phyloP scores from a whole-genome alignment of 768 basidiomycete species.

The Suillus discolor region DNA sequence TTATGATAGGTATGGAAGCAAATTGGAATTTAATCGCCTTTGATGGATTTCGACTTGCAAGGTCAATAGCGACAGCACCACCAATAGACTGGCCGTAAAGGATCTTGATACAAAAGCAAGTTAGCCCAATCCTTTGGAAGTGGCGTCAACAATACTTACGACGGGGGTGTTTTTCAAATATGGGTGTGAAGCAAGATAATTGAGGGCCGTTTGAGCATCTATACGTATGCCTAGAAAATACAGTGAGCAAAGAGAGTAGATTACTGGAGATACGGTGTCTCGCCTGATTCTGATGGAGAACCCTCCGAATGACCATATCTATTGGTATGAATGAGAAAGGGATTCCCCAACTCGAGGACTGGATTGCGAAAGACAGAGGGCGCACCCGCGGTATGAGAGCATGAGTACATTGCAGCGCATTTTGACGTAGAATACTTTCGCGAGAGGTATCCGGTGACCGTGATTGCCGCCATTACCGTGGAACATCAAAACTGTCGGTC shows the following conservation, averaged over 20 bases:
- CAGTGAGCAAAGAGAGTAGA: slow-evolving; percentile 6
- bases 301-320: slow-evolving; percentile 93
- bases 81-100: slow-evolving; percentile 89
- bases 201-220: slow-evolving; percentile 83
- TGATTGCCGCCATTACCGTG: slow-evolving; percentile 89
- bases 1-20: neutral
- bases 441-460: slow-evolving; percentile 90
- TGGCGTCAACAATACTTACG: slow-evolving; percentile 41
- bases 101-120: slow-evolving; percentile 43
- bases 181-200: slow-evolving; percentile 70
- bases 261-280: slow-evolving; percentile 3
- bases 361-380: slow-evolving; percentile 5
- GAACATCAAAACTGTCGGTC: slow-evolving; percentile 92
- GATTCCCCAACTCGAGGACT: neutral
- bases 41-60: slow-evolving; percentile 75
- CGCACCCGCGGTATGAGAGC: slow-evolving; percentile 90
- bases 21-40: slow-evolving; percentile 44
- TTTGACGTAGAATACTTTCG: slow-evolving; percentile 74
- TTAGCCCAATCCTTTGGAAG: neutral
- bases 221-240: slow-evolving; percentile 63
- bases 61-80: slow-evolving; percentile 89
- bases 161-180: slow-evolving; percentile 66
- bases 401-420: slow-evolving; percentile 94
- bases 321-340: neutral
- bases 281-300: slow-evolving; percentile 81